A percentile compares a stretch with the other conserved stretches of the same genome.
Conservation (phyloP, 768 basidiomycete species). For the Cystofilobasidium ferigula region DNA sequence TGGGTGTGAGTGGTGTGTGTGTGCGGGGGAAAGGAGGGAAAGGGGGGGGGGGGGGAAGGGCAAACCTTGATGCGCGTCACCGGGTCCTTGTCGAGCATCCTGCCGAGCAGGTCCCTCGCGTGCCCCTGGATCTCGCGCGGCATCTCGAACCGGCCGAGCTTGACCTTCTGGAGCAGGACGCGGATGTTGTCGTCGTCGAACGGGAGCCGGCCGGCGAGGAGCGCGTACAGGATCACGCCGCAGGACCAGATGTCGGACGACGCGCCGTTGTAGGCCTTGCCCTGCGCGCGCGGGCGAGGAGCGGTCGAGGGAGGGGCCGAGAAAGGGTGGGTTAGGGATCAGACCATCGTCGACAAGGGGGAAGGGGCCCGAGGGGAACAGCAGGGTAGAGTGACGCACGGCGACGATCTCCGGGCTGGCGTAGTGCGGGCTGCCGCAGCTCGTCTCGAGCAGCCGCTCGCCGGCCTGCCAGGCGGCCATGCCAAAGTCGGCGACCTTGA, state of each 20-base stretch:
- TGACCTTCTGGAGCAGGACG: conserved; percentile 69
- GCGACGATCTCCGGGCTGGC: conserved; percentile 87
- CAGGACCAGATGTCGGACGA: conserved; percentile 95
- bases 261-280: conserved; percentile 69
- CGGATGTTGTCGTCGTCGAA: conserved; percentile 82
- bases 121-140: conserved; percentile 56
- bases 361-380: not conserved
- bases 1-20: not conserved
- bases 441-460: conserved; percentile 65
- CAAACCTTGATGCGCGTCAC: conserved; percentile 56
- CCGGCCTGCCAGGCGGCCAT: conserved; percentile 89
- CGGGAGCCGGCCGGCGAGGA: conserved; percentile 77
- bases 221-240: conserved; percentile 79
- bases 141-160: conserved; percentile 59
- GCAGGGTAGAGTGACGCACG: conserved; percentile 28
- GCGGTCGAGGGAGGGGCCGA: not conserved
- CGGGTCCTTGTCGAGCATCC: conserved; percentile 71
- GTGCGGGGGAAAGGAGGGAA: not conserved
- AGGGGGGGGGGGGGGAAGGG: conserved; percentile 18
- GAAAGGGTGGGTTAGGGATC: too few relatives aligned
- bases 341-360: conserved; percentile 6
- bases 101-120: conserved; percentile 63
- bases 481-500: conserved; percentile 96
- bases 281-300: conserved; percentile 38
- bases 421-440: conserved; percentile 90